phyloP scores from a whole-genome alignment of 345 rosid species.

The Cardiospermum halicacabum region DNA sequence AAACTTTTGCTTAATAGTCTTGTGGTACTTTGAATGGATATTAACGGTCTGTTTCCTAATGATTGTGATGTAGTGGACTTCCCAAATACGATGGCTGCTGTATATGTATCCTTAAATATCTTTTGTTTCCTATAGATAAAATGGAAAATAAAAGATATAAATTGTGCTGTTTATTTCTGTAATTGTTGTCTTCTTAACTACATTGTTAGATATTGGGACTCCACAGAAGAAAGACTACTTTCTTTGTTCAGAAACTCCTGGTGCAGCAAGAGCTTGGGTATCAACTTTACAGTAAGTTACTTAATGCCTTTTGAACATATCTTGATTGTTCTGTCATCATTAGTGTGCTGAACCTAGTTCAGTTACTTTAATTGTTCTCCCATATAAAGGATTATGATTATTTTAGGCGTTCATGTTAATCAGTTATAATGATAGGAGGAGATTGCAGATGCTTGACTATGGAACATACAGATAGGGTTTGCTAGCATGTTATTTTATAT shows the following conservation, averaged over 20 bases:
- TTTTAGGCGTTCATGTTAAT: neutral
- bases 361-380: neutral
- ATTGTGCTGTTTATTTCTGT: neutral
- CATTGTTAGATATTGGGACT: slow-evolving; percentile 76
- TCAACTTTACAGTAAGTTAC: slow-evolving; percentile 81
- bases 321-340: slow-evolving; percentile 14
- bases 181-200: slow-evolving; percentile 36
- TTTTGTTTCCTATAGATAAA: neutral
- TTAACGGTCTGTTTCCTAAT: slow-evolving; percentile 10
- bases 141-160: neutral
- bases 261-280: slow-evolving; percentile 98
- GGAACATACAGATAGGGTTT: neutral
- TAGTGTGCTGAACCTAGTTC: neutral
- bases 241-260: slow-evolving; percentile 94
- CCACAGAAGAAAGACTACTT: slow-evolving; percentile 97
- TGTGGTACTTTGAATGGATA: slow-evolving; percentile 7
- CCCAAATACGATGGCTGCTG: slow-evolving; percentile 96
- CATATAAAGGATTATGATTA: neutral
- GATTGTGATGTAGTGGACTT: slow-evolving; percentile 65
- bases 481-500: neutral
- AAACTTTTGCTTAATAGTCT: slow-evolving; percentile 8
- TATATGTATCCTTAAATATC: slow-evolving; percentile 70
- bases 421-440: neutral
- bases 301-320: neutral
- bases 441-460: neutral